Evolutionary conservation across 192 early-diverging fungal genomes (phyloP).

Genomic region (Coemansia sp.): DNA sequence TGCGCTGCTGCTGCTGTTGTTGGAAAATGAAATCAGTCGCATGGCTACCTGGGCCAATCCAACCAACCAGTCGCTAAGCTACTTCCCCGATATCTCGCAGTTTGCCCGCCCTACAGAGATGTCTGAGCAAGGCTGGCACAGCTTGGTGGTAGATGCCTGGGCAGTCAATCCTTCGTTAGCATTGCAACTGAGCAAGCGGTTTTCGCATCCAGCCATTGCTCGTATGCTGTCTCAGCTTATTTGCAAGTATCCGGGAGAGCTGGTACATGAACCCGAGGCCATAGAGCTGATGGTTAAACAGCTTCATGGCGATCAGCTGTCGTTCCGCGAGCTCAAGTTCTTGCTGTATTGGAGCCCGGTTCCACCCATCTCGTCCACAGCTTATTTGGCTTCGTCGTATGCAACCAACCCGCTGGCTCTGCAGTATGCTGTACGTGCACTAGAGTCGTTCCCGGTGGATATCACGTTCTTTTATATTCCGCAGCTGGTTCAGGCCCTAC

Average conservation of each 20-base stretch:
- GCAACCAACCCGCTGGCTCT: conserved; percentile 83
- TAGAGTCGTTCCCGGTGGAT: conserved; percentile 89
- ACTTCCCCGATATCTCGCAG: conserved; percentile 35
- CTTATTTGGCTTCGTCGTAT: conserved; percentile 71
- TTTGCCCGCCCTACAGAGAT: conserved; percentile 38
- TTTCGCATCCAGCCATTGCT: conserved; percentile 66
- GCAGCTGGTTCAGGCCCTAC: conserved; percentile 94
- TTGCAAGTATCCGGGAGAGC: conserved; percentile 61
- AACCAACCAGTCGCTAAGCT: conserved; percentile 48
- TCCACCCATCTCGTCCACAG: conserved; percentile 84
- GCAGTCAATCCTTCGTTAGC: conserved; percentile 76
- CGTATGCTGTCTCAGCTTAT: conserved; percentile 65
- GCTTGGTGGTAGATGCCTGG: conserved; percentile 80
- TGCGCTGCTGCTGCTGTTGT: conserved; percentile 75
- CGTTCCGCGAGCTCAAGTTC: conserved; percentile 58
- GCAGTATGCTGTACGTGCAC: conserved; percentile 89
- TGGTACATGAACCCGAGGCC: conserved; percentile 70
- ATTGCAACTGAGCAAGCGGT: conserved; percentile 71
- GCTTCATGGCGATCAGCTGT: conserved; percentile 17
- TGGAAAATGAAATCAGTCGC: conserved; percentile 86
- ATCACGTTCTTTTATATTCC: conserved; percentile 98
- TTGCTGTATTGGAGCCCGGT: conserved; percentile 88
- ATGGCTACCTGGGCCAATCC: conserved; percentile 83
- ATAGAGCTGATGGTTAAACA: conserved; percentile 72
- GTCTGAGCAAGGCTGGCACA: conserved; percentile 70